Conservation (phyloP, 768 basidiomycete species). For the Tylopilus rubrobrunneus region DNA sequence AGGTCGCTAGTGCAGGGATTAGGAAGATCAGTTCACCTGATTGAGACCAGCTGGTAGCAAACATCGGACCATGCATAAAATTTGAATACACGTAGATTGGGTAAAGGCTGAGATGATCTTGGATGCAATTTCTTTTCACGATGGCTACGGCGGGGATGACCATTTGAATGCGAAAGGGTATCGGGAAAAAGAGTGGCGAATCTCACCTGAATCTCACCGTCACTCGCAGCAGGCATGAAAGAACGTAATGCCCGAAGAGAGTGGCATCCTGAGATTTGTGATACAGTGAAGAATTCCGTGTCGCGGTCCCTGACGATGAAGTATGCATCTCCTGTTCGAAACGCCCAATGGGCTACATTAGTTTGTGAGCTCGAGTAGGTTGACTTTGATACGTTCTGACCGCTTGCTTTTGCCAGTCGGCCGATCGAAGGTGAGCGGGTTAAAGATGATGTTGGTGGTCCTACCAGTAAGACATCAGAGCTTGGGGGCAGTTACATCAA, state of each 20-base stretch:
- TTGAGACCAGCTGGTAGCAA: not conserved
- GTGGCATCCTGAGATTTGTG: slow-evolving; percentile 7
- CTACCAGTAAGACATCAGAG: not conserved
- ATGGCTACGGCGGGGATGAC: no score
- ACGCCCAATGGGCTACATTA: no score
- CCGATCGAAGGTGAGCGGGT: no score
- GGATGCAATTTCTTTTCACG: not conserved
- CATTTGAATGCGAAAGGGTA: not conserved
- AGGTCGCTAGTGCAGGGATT: not conserved
- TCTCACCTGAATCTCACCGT: not conserved
- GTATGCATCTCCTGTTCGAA: no score
- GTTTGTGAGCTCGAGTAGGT: not conserved
- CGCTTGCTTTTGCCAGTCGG: no score
- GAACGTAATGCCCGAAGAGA: not conserved
- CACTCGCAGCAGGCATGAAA: not conserved
- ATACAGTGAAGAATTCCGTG: slow-evolving; percentile 8
- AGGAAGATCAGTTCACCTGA: not conserved
- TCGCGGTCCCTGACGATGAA: not conserved
- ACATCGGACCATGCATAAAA: not conserved
- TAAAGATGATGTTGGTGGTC: no score
- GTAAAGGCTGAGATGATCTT: not conserved
- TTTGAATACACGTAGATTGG: no score
- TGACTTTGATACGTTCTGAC: not conserved
- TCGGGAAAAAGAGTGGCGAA: not conserved
- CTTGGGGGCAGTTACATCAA: not conserved